Evolutionary conservation across 768 basidiomycete species (phyloP).

Genomic region (Collybiopsis luxurians): DNA sequence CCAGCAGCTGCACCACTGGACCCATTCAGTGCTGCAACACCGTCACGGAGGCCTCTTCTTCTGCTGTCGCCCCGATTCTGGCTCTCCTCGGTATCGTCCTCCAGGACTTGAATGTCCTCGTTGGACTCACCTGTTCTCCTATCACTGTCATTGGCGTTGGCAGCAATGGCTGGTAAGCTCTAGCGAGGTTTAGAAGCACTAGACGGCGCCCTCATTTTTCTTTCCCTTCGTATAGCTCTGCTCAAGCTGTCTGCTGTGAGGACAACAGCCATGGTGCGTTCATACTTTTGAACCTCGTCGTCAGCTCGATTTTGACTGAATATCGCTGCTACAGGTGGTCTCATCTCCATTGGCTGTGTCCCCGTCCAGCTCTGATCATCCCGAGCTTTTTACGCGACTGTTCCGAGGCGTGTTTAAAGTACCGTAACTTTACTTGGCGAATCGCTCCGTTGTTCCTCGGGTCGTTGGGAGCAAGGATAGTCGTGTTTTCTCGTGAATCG

Average conservation of each 20-base stretch:
- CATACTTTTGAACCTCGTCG: no score
- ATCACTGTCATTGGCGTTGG: constrained; percentile 7
- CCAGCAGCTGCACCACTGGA: background rate
- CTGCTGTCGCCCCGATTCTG: constrained; percentile 11
- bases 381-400: no score
- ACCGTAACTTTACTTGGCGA: no score
- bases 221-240: background rate
- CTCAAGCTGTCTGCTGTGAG: background rate
- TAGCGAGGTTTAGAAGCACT: no score
- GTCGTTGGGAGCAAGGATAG: no score
- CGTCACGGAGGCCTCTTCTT: background rate
- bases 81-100: constrained; percentile 38
- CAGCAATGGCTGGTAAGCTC: background rate
- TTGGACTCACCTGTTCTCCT: constrained; percentile 5
- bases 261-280: background rate
- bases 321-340: background rate
- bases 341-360: constrained; percentile 1
- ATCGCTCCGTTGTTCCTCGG: no score
- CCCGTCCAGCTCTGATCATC: background rate
- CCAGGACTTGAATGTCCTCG: constrained; percentile 29
- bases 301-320: background rate
- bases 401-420: no score
- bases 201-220: no score
- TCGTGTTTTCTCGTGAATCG: no score
- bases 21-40: background rate